Evolutionary conservation across 2,329 filamentous ascomycete species (phyloP).

Genomic region (Verticillium zaregamsianum): DNA sequence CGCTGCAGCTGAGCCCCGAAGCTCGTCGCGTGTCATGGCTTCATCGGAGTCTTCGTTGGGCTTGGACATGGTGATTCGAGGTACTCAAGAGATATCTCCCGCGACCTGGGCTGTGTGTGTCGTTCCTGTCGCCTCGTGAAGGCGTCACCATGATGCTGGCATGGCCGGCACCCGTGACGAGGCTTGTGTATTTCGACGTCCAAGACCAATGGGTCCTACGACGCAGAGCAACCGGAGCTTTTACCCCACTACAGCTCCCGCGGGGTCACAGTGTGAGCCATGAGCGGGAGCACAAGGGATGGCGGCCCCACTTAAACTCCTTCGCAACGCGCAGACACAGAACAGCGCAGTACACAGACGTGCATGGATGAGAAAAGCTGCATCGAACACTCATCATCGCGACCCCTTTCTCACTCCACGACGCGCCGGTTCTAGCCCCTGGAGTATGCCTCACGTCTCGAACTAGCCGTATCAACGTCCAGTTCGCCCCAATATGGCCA

Average conservation of each 20-base stretch:
- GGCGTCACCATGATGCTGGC: background rate
- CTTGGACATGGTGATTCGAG: constrained; percentile 15
- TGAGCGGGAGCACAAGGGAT: background rate
- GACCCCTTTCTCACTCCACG: background rate
- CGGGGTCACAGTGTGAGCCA: background rate
- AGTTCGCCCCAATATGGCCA: constrained; percentile 8
- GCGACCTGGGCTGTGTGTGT: background rate
- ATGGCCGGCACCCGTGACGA: background rate
- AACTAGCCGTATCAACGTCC: background rate
- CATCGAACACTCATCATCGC: background rate
- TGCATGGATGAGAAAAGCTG: background rate
- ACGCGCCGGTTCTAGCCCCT: background rate
- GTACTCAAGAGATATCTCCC: background rate
- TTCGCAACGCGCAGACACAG: background rate
- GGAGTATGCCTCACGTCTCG: background rate
- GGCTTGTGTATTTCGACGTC: background rate
- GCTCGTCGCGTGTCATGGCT: constrained; percentile 38
- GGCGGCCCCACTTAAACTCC: background rate
- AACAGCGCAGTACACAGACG: background rate
- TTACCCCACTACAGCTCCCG: background rate
- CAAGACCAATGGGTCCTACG: background rate
- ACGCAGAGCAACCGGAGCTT: background rate
- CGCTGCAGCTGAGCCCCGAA: constrained; percentile 25
- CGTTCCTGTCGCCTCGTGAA: background rate
- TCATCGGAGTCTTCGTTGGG: constrained; percentile 26